These are phyloP conservation scores for Pseudogymnoascus destructans DNA, from an alignment of 2,329 filamentous ascomycete genomes.

Conservation along the genomic window DNA sequence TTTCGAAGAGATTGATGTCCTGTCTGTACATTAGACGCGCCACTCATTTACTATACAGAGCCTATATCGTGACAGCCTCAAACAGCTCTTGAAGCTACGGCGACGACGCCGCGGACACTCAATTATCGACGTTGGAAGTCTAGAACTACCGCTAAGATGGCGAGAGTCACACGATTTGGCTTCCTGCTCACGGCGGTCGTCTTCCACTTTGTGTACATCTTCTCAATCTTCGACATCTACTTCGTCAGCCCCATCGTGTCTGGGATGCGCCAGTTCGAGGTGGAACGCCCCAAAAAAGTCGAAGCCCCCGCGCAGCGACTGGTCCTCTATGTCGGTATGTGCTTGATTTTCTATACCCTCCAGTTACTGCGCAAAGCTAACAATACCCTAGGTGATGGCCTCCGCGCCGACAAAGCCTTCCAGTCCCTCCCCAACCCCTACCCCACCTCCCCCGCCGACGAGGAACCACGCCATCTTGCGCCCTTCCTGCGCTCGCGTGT, in stretches of 20 bases:
- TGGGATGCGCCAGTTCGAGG: conserved; percentile 74
- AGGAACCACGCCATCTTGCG: conserved; percentile 66
- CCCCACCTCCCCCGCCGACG: conserved; percentile 48
- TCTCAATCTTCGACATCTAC: conserved; percentile 96
- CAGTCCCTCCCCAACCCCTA: conserved; percentile 85
- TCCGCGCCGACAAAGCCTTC: conserved; percentile 96
- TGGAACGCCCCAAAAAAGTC: conserved; percentile 44
- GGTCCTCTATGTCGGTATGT: conserved; percentile 78
- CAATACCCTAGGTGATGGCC: conserved; percentile 55
- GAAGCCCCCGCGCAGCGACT: conserved; percentile 78
- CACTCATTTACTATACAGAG: conserved; percentile 20
- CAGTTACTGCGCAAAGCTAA: conserved; percentile 7
- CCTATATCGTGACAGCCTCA: not conserved
- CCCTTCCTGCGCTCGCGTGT: conserved; percentile 85
- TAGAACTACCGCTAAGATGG: conserved; percentile 32
- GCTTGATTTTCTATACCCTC: conserved; percentile 9
- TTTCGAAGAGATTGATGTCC: not conserved
- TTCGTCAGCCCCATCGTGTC: conserved; percentile 95
- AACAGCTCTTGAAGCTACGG: not conserved
- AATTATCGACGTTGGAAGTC: not conserved
- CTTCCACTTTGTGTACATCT: conserved; percentile 89
- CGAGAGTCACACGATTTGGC: conserved; percentile 50
- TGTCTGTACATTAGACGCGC: conserved; percentile 21
- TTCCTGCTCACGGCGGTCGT: conserved; percentile 81
- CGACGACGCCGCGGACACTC: not conserved